Evolutionary conservation across 2,329 filamentous ascomycete genomes (phyloP), one percentile per base, ranked within the genome.

Genomic region (Leptosphaerulina australis): DNA sequence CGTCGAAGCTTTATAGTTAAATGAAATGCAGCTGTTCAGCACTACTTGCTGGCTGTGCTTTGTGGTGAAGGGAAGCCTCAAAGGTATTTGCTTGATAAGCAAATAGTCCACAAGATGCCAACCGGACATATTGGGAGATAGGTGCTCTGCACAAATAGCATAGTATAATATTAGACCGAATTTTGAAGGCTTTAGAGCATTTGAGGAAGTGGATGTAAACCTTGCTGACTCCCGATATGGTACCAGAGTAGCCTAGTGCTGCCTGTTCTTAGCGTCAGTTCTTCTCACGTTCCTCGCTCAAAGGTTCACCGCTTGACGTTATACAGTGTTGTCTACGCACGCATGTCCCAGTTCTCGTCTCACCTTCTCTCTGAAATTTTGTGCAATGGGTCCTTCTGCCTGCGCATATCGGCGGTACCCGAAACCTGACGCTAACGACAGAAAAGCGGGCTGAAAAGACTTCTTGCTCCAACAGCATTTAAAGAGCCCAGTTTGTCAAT

Each of bases 351-450:
- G 20, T 40, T 12, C 26, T 14, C 22, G 34, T 39, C 35, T 44
- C 40, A 35, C 11, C 33, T 39, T 30, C 18, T 26, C 20, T 50
- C 40, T 15, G 47, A 35, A 8, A 41, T 51, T 46, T 41, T 31
- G n/a, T 8, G 29, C 21, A 28, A 36, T 41, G 43, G 38, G 21
- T 40, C 38, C 15, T 22, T 20, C 17, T 34, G 37, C 28, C 28
- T 45, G 38, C 49, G 49, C 49, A 53, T 38, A 53, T 53, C 49
- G 49, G 49, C 43, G 49, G 33, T 28, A 28, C n/a, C 49, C 49
- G 49, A 53, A 40, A 44, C 20, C 30, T 29, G 31, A n/a, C 49
- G 49, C 49, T 53, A 53, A 39, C 31, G 36, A 22, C 22, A 38
- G 44, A 47, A 53, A 53, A 53, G 49, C 47, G 49, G 49, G 39